These are phyloP conservation scores for Pistacia integerrima DNA, from an alignment of 345 rosid genomes.

Conservation along the genomic window DNA sequence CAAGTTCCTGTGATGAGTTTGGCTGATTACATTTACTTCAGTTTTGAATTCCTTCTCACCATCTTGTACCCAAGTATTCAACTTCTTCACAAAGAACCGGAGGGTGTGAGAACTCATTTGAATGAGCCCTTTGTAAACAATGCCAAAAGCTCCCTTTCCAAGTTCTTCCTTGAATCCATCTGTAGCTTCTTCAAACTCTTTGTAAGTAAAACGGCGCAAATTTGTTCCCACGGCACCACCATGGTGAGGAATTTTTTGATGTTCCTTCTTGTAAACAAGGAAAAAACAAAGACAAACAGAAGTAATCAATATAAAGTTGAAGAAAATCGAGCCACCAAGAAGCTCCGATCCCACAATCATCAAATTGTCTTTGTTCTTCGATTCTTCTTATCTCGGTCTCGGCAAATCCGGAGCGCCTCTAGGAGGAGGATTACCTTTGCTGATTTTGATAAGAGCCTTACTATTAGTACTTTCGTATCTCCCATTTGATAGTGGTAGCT, in stretches of 20 bases:
- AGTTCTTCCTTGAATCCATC: too few species aligned
- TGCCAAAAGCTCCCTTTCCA: too few species aligned
- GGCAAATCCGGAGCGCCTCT: conserved; percentile 10
- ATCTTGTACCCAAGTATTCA: conserved; percentile 35
- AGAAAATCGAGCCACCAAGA: conserved; percentile 28
- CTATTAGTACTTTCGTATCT: background rate
- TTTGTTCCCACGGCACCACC: conserved; percentile 21
- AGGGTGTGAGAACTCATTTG: conserved; percentile 1
- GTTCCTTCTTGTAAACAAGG: background rate
- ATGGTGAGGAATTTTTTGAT: background rate
- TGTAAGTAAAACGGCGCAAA: conserved; percentile 30
- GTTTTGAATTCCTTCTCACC: conserved; percentile 52
- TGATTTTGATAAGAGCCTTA: too few species aligned
- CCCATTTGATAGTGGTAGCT: conserved; percentile 42
- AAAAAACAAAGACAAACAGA: conserved; percentile 8
- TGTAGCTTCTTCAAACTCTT: too few species aligned
- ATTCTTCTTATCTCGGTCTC: background rate
- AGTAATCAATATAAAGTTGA: conserved; percentile 24
- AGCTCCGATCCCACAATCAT: conserved; percentile 29
- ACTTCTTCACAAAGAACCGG: conserved; percentile 46
- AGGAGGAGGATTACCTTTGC: too few species aligned
- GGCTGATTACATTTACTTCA: conserved; percentile 46
- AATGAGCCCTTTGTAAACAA: too few species aligned
- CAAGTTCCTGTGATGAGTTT: conserved; percentile 56
- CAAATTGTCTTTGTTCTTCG: conserved; percentile 10